Conservation (phyloP, 495 filamentous ascomycete genomes). For the Tuber magnatum region DNA sequence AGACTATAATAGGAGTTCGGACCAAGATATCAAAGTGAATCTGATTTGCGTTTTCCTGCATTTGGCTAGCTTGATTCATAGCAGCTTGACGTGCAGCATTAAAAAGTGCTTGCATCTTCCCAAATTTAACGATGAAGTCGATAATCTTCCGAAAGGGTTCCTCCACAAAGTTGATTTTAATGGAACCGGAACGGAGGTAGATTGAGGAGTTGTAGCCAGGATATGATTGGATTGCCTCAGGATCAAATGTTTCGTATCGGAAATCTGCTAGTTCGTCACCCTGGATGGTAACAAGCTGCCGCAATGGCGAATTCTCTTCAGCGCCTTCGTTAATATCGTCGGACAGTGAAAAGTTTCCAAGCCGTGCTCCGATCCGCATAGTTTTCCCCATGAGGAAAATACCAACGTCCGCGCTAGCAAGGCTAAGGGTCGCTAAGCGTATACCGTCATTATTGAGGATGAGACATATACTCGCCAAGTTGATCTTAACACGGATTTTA, state of each 20-base stretch:
- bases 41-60: slow-evolving; percentile 79
- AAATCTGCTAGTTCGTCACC: slow-evolving; percentile 97
- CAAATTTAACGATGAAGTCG: slow-evolving; percentile 94
- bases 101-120: slow-evolving; percentile 98
- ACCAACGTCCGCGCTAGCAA: slow-evolving; percentile 82
- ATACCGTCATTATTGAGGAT: slow-evolving; percentile 99
- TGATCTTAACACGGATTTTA: slow-evolving; percentile 78
- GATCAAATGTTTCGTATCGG: slow-evolving; percentile 90
- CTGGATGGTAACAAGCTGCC: slow-evolving; percentile 85
- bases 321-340: slow-evolving; percentile 95
- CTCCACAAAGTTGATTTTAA: slow-evolving; percentile 92
- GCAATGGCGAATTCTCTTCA: slow-evolving; percentile 66
- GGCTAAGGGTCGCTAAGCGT: slow-evolving; percentile 80
- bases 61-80: slow-evolving; percentile 84
- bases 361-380: slow-evolving; percentile 75
- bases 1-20: slow-evolving; percentile 91
- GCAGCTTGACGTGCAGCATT: slow-evolving; percentile 93
- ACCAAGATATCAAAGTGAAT: slow-evolving; percentile 90
- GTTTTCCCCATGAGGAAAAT: slow-evolving; percentile 77
- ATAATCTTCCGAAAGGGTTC: slow-evolving; percentile 98
- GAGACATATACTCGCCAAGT: slow-evolving; percentile 83
- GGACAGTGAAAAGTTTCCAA: slow-evolving; percentile 78
- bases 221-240: slow-evolving; percentile 58
- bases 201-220: slow-evolving; percentile 95
- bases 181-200: slow-evolving; percentile 78